Conservation (phyloP, 2,329 filamentous ascomycete species). For the Mollisiaceae sp. region DNA sequence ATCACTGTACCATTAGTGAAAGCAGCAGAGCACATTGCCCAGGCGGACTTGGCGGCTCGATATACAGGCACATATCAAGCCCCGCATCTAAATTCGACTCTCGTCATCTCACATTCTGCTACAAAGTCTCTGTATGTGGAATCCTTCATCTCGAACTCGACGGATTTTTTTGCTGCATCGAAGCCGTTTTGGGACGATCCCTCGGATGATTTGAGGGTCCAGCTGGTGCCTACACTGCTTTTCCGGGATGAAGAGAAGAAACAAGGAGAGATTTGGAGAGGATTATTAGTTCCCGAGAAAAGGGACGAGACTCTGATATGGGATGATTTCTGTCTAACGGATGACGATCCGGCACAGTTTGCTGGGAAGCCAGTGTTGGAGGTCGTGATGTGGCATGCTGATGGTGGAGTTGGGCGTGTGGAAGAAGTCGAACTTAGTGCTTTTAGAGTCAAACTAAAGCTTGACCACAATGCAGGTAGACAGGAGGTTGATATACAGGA, state of each 20-base stretch:
- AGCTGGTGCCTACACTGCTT: conserved; percentile 11
- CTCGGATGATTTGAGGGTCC: not conserved
- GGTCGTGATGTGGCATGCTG: conserved; percentile 10
- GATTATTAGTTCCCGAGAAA: not conserved
- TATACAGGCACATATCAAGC: conserved; percentile 7
- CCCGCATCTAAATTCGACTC: conserved; percentile 4
- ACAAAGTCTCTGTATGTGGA: conserved; percentile 8
- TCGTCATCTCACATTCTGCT: not conserved
- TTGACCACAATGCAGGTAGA: not conserved
- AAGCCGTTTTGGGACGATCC: not conserved
- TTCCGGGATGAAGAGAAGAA: conserved; percentile 8
- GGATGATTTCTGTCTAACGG: conserved; percentile 9
- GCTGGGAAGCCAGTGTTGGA: conserved; percentile 3
- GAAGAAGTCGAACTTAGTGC: conserved; percentile 1
- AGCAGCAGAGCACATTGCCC: conserved; percentile 11
- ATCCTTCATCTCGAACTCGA: conserved; percentile 14
- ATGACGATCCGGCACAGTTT: conserved; percentile 7
- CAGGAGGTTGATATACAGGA: conserved; percentile 3
- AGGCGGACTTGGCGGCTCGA: conserved; percentile 3
- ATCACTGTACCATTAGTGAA: conserved; percentile 6
- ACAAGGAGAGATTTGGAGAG: conserved; percentile 11
- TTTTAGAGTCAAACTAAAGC: conserved; percentile 11
- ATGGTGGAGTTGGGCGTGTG: not conserved
- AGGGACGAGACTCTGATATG: not conserved
- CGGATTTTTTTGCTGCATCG: conserved; percentile 2